phyloP scores from a whole-genome alignment of 805 yeast species.

The Diddensiella transvaalensis region DNA sequence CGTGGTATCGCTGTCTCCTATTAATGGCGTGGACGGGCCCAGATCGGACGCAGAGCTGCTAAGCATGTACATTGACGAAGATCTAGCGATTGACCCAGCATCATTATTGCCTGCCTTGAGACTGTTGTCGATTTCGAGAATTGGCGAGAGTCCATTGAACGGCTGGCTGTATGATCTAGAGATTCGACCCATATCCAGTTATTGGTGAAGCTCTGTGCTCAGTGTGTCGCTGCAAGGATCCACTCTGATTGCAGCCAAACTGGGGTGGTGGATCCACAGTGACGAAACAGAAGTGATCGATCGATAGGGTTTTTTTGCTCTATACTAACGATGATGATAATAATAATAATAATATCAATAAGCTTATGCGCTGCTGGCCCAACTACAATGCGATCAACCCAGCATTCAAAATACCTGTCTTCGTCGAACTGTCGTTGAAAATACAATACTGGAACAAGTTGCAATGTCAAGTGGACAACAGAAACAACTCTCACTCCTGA shows the following conservation, averaged over 20 bases:
- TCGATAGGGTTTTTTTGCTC: neutral
- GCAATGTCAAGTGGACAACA: no score
- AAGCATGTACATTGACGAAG: neutral
- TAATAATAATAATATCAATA: no score
- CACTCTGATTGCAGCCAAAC: neutral
- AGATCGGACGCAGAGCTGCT: neutral
- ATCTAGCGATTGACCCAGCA: neutral
- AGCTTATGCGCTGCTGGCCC: no score
- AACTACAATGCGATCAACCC: no score
- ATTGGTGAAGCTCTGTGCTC: no score
- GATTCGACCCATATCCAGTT: neutral
- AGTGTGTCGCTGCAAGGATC: neutral
- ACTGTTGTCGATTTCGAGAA: neutral
- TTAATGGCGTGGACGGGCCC: neutral
- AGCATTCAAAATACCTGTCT: no score
- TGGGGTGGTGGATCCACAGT: no score
- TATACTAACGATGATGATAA: no score
- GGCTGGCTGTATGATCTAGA: neutral
- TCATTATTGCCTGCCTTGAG: neutral
- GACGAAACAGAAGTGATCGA: neutral
- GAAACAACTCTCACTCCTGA: no score
- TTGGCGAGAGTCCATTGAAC: neutral
- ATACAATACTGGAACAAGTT: no score
- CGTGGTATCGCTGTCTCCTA: constrained; percentile 7
- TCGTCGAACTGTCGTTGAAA: no score